Percentiles rank a stretch among this genome's conserved stretches.
Evolutionary conservation across 164 flowering plant species (phyloP).

Genomic region (Aristolochia contorta): DNA sequence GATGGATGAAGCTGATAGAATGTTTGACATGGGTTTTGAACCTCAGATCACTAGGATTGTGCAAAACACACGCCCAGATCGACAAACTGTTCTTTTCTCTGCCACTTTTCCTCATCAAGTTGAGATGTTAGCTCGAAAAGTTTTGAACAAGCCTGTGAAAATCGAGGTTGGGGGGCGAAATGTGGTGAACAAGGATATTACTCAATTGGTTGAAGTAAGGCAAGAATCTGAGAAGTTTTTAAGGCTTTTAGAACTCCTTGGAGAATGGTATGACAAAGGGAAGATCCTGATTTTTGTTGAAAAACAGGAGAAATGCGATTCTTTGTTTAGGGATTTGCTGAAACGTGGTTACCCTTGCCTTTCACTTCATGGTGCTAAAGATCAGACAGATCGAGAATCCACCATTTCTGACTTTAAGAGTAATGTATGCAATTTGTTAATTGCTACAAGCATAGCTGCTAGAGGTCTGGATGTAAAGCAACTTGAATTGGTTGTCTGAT

Average conservation of each 20-base stretch:
- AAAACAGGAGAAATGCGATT: slow-evolving; percentile 86
- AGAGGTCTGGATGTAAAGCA: slow-evolving; percentile 98
- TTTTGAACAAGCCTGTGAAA: slow-evolving; percentile 82
- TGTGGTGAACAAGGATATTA: slow-evolving; percentile 94
- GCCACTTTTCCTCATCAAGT: slow-evolving; percentile 98
- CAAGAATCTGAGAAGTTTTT: slow-evolving; percentile 75
- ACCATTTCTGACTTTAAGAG: slow-evolving; percentile 88
- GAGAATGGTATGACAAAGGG: slow-evolving; percentile 95
- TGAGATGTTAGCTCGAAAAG: slow-evolving; percentile 80
- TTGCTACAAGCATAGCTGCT: slow-evolving; percentile 94
- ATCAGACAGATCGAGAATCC: slow-evolving; percentile 92
- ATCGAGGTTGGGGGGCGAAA: slow-evolving; percentile 96
- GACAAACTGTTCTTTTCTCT: slow-evolving; percentile 95
- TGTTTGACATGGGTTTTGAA: slow-evolving; percentile 99
- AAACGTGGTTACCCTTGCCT: slow-evolving; percentile 78
- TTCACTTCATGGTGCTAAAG: slow-evolving; percentile 96
- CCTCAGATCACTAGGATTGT: slow-evolving; percentile 95
- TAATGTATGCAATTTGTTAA: slow-evolving; percentile 77
- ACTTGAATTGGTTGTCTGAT: slow-evolving; percentile 81
- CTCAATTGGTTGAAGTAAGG: slow-evolving; percentile 84
- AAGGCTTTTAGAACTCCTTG: slow-evolving; percentile 77
- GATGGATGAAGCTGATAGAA: slow-evolving; percentile 97
- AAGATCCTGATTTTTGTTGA: slow-evolving; percentile 89
- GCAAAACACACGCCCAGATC: slow-evolving; percentile 84
- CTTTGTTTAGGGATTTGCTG: slow-evolving; percentile 66